These are phyloP conservation scores for Candida patagonica DNA, from an alignment of 805 yeast species.

Conservation along the genomic window DNA sequence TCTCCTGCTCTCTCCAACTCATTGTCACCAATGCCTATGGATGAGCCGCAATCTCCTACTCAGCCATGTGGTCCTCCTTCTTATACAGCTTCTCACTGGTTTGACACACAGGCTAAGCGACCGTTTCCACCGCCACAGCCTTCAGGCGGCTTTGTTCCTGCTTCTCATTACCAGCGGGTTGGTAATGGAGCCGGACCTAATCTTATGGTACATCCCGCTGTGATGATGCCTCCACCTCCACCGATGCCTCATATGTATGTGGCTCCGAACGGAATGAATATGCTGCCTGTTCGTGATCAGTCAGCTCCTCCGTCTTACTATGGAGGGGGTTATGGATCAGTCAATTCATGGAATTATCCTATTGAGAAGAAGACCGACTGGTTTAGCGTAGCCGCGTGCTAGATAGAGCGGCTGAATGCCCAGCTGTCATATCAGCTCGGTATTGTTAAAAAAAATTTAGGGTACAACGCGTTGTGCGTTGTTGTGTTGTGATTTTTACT, in stretches of 20 bases:
- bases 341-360: conserved; percentile 1
- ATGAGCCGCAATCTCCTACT: conserved; percentile 2
- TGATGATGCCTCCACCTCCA: conserved; percentile 1
- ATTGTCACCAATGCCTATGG: not conserved
- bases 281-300: conserved; percentile 1
- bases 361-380: conserved; percentile 3
- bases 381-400: conserved; percentile 4
- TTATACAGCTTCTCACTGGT: conserved; percentile 23
- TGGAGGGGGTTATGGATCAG: not conserved
- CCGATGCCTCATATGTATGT: not conserved
- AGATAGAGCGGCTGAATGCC: no score
- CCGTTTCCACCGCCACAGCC: no score
- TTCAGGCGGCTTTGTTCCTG: no score
- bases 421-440: no score
- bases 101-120: conserved; percentile 10
- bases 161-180: conserved; percentile 18
- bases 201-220: not conserved
- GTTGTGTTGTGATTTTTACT: no score
- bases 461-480: no score
- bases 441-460: no score
- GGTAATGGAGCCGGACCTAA: not conserved
- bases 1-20: conserved; percentile 4
- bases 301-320: not conserved
- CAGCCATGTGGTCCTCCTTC: conserved; percentile 5
- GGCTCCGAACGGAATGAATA: not conserved